Conservation (phyloP, 176 grass and related monocot genomes). For the Urochloa ruziziensis region DNA sequence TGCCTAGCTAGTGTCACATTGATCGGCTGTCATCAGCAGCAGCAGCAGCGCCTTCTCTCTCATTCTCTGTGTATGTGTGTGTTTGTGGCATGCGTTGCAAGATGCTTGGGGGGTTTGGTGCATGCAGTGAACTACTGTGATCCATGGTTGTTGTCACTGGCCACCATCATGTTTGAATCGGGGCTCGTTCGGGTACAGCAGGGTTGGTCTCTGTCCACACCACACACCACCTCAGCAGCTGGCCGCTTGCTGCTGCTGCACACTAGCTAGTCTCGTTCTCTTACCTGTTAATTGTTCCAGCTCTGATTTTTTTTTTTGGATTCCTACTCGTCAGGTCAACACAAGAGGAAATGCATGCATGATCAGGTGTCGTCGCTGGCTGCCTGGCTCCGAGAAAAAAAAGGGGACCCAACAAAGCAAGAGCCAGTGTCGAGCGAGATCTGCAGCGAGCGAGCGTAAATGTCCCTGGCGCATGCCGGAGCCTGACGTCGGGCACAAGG, state of each 20-base stretch:
- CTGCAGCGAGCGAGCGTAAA: background rate
- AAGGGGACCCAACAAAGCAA: background rate
- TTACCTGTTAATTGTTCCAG: background rate
- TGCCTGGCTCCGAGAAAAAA: background rate
- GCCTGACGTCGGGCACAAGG: constrained; percentile 23
- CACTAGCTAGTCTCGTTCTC: background rate
- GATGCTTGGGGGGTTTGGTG: too few relatives aligned
- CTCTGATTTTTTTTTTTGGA: background rate
- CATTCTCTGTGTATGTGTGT: background rate
- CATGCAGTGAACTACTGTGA: too few relatives aligned
- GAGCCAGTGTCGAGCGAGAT: background rate
- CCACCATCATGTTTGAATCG: constrained; percentile 26
- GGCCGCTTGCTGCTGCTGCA: background rate
- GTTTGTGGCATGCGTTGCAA: background rate
- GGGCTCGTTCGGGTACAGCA: background rate
- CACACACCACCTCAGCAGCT: background rate
- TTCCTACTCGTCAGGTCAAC: background rate
- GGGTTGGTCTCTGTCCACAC: constrained; percentile 9
- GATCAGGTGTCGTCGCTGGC: background rate
- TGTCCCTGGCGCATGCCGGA: background rate
- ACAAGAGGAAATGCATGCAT: background rate
- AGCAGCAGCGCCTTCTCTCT: background rate
- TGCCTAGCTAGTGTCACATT: background rate
- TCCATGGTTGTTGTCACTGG: background rate
- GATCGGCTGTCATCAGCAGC: background rate